Base-by-base conservation (phyloP, 306 rosid genomes). In the Cucumis sativus region DNA sequence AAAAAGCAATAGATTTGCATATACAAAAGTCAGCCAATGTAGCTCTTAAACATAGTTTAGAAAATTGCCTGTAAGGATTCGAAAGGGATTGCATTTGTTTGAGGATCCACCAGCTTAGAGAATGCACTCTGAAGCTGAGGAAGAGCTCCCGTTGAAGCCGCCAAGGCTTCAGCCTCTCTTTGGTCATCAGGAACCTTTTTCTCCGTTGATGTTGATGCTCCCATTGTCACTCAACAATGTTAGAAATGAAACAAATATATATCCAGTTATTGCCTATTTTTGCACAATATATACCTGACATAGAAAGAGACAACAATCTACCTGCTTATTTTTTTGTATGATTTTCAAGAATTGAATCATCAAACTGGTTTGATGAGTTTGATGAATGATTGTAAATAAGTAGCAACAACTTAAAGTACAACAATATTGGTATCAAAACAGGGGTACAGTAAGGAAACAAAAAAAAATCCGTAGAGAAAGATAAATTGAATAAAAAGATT, bases 61-160 rank as follows among this genome's bases (percentile, higher is more conserved):
- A n/a, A 40, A 10, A 67, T 67, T 67, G 33, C 98, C 93, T 82
- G 85, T 0, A 95, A 82, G 57, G 81, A 84, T 57, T 87, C 78
- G 7, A 77, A 37, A n/a, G 96, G 87, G 67, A 92, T 70, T 43
- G 84, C 78, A 66, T 80, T 77, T 9, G 88, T 83, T 52, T 92
- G 84, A 59, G 92, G 88, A 81, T 86, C 80, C 21, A 88, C 85
- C 56, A 95, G 86, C 25, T 85, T 79, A 68, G 93, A 85, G 86
- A 95, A 95, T 35, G 88, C 84, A 73, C 79, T 86, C 62, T 88
- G 88, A 77, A 95, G 97, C 76, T 87, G 30, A 13, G 93, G 90
- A 66, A 95, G 96, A 86, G 90, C 93, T 55, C 98, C 97, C 13
- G 83, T 83, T 57, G 97, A 90, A 43, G 90, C 80, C 10, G 97